phyloP scores from a whole-genome alignment of 805 yeast genomes.

The Yamadazyma phyllophila region DNA sequence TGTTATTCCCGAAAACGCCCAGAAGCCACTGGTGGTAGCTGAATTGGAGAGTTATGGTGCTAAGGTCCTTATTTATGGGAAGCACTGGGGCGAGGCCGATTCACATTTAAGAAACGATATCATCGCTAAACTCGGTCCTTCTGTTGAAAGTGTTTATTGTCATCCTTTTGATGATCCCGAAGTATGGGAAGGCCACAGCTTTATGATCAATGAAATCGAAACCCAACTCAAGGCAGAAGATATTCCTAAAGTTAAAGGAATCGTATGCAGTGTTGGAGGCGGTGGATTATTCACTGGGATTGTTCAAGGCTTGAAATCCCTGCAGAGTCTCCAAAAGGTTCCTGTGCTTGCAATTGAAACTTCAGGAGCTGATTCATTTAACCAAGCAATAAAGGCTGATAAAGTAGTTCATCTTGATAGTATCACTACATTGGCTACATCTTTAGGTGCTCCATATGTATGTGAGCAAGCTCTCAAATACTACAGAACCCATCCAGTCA shows the following conservation, averaged over 20 bases:
- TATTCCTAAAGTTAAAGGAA: conserved; percentile 21
- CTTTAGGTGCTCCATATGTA: conserved; percentile 29
- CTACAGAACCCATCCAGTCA: conserved; percentile 13
- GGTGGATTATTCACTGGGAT: conserved; percentile 34
- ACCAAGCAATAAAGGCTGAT: conserved; percentile 19
- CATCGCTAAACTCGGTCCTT: conserved; percentile 14
- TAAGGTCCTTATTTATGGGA: conserved; percentile 21
- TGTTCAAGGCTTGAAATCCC: conserved; percentile 22
- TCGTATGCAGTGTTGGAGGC: conserved; percentile 35
- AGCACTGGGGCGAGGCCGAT: conserved; percentile 36
- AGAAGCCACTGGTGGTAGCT: conserved; percentile 20
- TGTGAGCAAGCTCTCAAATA: conserved; percentile 19
- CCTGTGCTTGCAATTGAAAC: conserved; percentile 31
- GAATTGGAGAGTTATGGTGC: conserved; percentile 22
- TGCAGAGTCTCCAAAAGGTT: conserved; percentile 12
- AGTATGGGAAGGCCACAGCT: conserved; percentile 31
- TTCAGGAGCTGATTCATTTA: conserved; percentile 22
- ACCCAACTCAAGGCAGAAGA: conserved; percentile 17
- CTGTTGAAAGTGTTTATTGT: conserved; percentile 23
- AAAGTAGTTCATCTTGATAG: conserved; percentile 18
- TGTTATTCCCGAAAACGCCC: conserved; percentile 22
- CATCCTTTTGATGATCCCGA: conserved; percentile 33
- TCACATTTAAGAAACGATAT: conserved; percentile 17
- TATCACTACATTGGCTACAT: conserved; percentile 24
- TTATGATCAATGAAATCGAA: conserved; percentile 26